phyloP scores from a whole-genome alignment of 805 yeast species.

The Cephaloascus fragrans region DNA sequence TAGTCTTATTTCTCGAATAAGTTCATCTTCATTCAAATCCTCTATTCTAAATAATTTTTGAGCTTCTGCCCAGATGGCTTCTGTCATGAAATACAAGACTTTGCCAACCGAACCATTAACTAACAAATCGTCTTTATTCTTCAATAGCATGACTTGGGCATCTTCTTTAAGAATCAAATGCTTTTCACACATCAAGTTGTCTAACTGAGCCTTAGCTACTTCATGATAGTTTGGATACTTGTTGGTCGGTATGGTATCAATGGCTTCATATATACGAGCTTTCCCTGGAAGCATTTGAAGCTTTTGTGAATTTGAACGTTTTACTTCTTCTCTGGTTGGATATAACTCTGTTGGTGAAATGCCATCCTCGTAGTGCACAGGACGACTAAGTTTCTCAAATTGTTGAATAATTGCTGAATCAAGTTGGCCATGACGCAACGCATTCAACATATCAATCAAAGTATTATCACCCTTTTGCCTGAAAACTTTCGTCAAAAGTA shows the following conservation, averaged over 20 bases:
- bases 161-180: constrained; percentile 59
- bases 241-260: constrained; percentile 19
- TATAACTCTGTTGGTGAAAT: constrained; percentile 83
- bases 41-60: constrained; percentile 10
- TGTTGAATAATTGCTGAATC: constrained; percentile 33
- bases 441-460: constrained; percentile 71
- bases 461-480: constrained; percentile 77
- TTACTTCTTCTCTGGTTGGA: constrained; percentile 83
- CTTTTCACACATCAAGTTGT: constrained; percentile 65
- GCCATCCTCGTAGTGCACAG: constrained; percentile 55
- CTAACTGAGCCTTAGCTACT: constrained; percentile 22
- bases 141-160: constrained; percentile 92
- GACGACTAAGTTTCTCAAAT: constrained; percentile 48
- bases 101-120: constrained; percentile 92
- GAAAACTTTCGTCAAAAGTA: constrained; percentile 70
- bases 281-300: constrained; percentile 41
- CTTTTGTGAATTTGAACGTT: constrained; percentile 52
- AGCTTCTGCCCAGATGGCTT: constrained; percentile 10
- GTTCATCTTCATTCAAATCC: constrained; percentile 11
- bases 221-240: no score
- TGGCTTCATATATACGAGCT: constrained; percentile 28
- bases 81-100: constrained; percentile 33
- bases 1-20: constrained; percentile 11
- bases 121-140: constrained; percentile 62
- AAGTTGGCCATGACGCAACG: constrained; percentile 66